phyloP scores from a whole-genome alignment of 75 land plant genomes.

The Cupressus sempervirens region DNA sequence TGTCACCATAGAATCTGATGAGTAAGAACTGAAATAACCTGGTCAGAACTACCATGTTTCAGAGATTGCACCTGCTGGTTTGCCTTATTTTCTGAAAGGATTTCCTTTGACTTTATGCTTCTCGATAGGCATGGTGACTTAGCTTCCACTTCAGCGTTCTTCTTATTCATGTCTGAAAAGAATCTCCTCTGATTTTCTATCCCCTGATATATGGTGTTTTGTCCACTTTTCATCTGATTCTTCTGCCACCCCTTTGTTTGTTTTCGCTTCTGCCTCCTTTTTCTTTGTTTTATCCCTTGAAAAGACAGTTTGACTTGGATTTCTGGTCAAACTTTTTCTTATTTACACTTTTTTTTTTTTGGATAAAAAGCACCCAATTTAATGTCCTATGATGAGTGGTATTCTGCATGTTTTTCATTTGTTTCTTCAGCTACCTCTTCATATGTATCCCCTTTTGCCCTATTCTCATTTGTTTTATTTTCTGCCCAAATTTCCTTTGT shows the following conservation, averaged over 20 bases:
- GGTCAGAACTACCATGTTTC: neutral
- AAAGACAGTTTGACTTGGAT: neutral
- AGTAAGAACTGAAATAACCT: neutral
- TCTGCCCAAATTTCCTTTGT: neutral
- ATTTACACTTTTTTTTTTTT: neutral
- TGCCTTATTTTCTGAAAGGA: neutral
- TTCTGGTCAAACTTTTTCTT: neutral
- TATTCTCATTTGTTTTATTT: neutral
- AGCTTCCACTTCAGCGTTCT: neutral
- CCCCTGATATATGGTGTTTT: neutral
- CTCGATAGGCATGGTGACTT: neutral
- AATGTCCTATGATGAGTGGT: neutral
- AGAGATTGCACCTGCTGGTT: neutral
- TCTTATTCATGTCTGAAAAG: neutral
- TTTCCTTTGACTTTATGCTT: neutral
- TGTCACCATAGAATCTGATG: neutral
- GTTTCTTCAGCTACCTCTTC: neutral
- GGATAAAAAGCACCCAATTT: neutral
- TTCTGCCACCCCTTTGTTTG: neutral
- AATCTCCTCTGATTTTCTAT: neutral
- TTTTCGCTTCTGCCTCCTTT: neutral
- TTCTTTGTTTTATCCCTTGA: neutral
- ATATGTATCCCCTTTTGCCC: neutral
- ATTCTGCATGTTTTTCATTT: neutral
- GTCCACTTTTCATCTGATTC: neutral